Percentiles rank a stretch among this genome's conserved stretches.
Conservation (phyloP, 2,329 filamentous ascomycete genomes). For the Biscogniauxia sp. region DNA sequence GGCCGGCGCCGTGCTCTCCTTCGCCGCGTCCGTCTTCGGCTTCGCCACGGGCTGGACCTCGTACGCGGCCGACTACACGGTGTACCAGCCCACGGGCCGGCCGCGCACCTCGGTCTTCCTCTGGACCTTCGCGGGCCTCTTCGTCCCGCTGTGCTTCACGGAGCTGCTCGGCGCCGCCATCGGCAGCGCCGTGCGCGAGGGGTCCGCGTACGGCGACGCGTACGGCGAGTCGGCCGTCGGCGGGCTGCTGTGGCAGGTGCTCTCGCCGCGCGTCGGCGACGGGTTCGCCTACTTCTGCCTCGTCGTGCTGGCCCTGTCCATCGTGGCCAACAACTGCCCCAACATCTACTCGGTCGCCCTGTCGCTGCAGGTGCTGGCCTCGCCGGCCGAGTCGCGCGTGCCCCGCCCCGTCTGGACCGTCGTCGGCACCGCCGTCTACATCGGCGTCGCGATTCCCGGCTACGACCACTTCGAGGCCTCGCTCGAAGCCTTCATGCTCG, state of each 20-base stretch:
- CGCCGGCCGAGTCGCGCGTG: conserved; percentile 42
- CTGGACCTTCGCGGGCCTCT: conserved; percentile 67
- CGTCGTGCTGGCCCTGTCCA: conserved; percentile 62
- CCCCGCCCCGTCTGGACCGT: conserved; percentile 68
- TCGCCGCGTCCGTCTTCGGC: conserved; percentile 64
- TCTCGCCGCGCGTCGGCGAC: conserved; percentile 58
- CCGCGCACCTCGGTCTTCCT: conserved; percentile 63
- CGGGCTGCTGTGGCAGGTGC: conserved; percentile 63
- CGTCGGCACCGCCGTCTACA: conserved; percentile 60
- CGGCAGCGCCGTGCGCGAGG: conserved; percentile 59
- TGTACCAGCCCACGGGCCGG: conserved; percentile 67
- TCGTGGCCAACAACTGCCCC: conserved; percentile 69
- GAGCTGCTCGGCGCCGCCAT: conserved; percentile 71
- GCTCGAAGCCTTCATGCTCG: conserved; percentile 68
- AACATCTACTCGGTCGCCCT: conserved; percentile 71
- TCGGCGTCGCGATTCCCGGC: conserved; percentile 68
- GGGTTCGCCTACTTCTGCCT: conserved; percentile 71
- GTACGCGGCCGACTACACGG: conserved; percentile 76
- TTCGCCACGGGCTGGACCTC: conserved; percentile 72
- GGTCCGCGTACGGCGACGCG: conserved; percentile 52
- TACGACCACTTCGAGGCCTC: conserved; percentile 63
- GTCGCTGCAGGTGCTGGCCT: conserved; percentile 65
- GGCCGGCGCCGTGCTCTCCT: conserved; percentile 61
- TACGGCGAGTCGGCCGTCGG: conserved; percentile 60
- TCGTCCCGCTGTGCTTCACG: conserved; percentile 70